A percentile compares a stretch with the other conserved stretches of the same genome.
Conservation (phyloP, 1,284 basidiomycete genomes). For the Papiliotrema flavescens region DNA sequence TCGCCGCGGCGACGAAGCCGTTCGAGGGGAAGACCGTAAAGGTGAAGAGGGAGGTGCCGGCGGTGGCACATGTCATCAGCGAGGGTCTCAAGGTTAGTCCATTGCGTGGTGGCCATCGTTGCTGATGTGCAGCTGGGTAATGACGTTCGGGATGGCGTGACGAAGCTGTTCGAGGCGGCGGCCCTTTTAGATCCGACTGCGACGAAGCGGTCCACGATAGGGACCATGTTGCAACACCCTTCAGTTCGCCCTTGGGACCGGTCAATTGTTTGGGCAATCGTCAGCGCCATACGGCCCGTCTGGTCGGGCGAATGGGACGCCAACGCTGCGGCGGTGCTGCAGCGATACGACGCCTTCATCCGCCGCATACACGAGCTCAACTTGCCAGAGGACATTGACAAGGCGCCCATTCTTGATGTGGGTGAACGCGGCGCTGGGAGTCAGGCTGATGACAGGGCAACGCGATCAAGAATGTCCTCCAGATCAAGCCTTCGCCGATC, state of each 20-base stretch:
- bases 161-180: slow-evolving; percentile 62
- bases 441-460: slow-evolving; percentile 58
- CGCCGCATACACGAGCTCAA: slow-evolving; percentile 60
- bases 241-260: slow-evolving; percentile 57
- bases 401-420: slow-evolving; percentile 71
- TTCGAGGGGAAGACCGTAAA: slow-evolving; percentile 59
- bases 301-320: slow-evolving; percentile 55
- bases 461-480: slow-evolving; percentile 60
- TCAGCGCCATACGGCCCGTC: slow-evolving; percentile 62
- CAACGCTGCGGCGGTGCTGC: slow-evolving; percentile 54
- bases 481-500: slow-evolving; percentile 64
- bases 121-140: slow-evolving; percentile 58
- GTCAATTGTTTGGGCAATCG: slow-evolving; percentile 69
- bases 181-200: slow-evolving; percentile 54
- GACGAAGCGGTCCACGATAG: slow-evolving; percentile 45
- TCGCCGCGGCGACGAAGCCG: slow-evolving; percentile 67
- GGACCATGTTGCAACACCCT: slow-evolving; percentile 27
- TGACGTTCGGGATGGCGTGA: slow-evolving; percentile 73
- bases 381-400: slow-evolving; percentile 61
- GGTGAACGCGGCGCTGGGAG: slow-evolving; percentile 36
- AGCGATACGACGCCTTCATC: slow-evolving; percentile 65
- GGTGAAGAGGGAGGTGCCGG: slow-evolving; percentile 59
- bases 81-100: slow-evolving; percentile 66
- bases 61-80: slow-evolving; percentile 67
- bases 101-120: background rate